Base-by-base conservation (phyloP, 306 rosid species). In the Astragalus glycyphyllos region DNA sequence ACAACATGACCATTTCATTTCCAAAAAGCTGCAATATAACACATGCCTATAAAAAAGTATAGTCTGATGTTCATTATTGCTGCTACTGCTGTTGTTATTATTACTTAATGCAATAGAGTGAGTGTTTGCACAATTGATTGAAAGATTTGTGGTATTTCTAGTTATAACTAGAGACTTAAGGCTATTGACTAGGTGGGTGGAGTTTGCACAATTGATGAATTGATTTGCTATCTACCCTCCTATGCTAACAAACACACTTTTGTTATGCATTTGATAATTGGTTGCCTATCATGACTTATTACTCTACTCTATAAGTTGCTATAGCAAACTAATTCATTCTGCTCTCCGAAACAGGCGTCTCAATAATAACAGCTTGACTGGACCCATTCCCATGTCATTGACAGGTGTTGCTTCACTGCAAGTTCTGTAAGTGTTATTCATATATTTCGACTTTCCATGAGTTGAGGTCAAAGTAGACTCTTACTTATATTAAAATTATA, bases 401-500 rank as follows among this genome's bases (percentile, higher is more conserved):
- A 91, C 99, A 23, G 67, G 0, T 0, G 78, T 89, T 73, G 0
- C 0, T 5, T 77, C 96, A 17, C 83, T 95, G 71, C 96, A 91
- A 89, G 99, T 95, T 81, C 87, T 95, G 99, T 95, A 83, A 95
- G 99, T 89, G 66, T 69, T 71, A 14, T 40, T 66, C 48, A 44
- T 35, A 56, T 17, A 37, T 46, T 70, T 55, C 17, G 12, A 65
- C 58, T 71, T 74, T 37, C 73, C 67, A 7, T 29, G 65, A 40
- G 56, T 60, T 70, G 67, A 4, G 62, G 29, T 38, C 15, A 44
- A 26, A 56, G 51, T 50, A 4, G 5, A 35, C 37, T 20, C 55
- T 37, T 65, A 44, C 48, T 50, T 81, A 59, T 47, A 29, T 26
- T 74, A 55, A 58, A 38, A 13, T 68, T 50, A 23, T 11, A 14